A percentile compares a stretch with the other conserved stretches of the same genome.
These are phyloP conservation scores for Amphicarpaea edgeworthii DNA, from an alignment of 306 rosid genomes.

Conservation along the genomic window DNA sequence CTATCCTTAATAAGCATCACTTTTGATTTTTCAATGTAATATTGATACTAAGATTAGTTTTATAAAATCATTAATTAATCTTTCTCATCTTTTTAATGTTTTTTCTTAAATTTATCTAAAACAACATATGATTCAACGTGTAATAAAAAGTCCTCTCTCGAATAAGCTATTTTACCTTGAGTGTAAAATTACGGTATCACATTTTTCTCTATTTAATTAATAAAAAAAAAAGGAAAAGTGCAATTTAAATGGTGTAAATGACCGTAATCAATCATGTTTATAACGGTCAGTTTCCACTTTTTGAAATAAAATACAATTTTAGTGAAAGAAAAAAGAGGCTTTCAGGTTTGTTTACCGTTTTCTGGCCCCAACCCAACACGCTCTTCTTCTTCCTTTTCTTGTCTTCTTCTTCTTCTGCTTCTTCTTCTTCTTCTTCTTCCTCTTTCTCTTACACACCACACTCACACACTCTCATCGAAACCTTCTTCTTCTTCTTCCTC, in stretches of 20 bases:
- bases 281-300: constrained; percentile 67
- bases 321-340: not conserved
- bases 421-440: not conserved
- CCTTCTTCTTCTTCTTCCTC: constrained; percentile 13
- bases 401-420: not conserved
- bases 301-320: constrained; percentile 32
- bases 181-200: no score
- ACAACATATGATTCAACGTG: no score
- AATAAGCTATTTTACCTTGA: not conserved
- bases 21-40: no score
- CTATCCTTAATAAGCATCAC: no score
- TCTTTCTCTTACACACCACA: not conserved
- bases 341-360: constrained; percentile 57
- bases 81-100: no score
- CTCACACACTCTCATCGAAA: not conserved
- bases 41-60: no score
- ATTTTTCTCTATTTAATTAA: no score
- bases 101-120: no score
- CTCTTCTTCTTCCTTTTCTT: constrained; percentile 42
- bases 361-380: constrained; percentile 48
- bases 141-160: not conserved
- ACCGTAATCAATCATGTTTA: constrained; percentile 21
- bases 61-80: no score
- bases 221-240: constrained; percentile 19
- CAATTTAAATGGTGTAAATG: constrained; percentile 56